These are phyloP conservation scores for Neurospora hispaniola DNA, from an alignment of 495 filamentous ascomycete genomes.

Conservation along the genomic window DNA sequence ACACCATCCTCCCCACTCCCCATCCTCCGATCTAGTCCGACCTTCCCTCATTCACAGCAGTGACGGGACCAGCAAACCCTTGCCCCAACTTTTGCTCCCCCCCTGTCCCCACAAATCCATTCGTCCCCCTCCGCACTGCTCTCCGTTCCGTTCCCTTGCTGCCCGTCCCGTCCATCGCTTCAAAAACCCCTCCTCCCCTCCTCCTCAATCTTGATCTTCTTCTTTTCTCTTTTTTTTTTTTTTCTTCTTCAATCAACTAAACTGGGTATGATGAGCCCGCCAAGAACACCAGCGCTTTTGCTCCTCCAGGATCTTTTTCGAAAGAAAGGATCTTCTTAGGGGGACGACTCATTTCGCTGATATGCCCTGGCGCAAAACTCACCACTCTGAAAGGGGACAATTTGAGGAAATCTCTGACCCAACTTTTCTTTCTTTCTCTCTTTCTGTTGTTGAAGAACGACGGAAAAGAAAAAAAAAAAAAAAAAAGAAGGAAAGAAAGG, in stretches of 20 bases:
- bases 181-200: neutral
- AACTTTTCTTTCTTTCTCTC: slow-evolving; percentile 10
- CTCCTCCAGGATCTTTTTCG: slow-evolving; percentile 21
- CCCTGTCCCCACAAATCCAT: neutral
- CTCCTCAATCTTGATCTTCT: too few species aligned
- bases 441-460: too few species aligned
- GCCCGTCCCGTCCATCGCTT: neutral
- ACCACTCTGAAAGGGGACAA: slow-evolving; percentile 47
- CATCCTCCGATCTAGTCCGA: neutral
- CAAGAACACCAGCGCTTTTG: slow-evolving; percentile 22
- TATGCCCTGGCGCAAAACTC: slow-evolving; percentile 43
- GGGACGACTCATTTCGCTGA: slow-evolving; percentile 35
- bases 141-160: neutral
- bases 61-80: neutral
- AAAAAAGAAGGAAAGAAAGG: neutral
- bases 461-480: too few species aligned
- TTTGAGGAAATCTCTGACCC: slow-evolving; percentile 49
- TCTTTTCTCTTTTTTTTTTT: slow-evolving; percentile 13
- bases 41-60: too few species aligned
- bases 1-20: neutral
- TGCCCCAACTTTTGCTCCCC: neutral
- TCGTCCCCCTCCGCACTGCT: neutral
- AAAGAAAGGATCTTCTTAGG: neutral
- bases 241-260: slow-evolving; percentile 44
- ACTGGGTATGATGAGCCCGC: slow-evolving; percentile 47